Evolutionary conservation across 2,329 filamentous ascomycete species (phyloP).

Genomic region (Passalora sequoiae): DNA sequence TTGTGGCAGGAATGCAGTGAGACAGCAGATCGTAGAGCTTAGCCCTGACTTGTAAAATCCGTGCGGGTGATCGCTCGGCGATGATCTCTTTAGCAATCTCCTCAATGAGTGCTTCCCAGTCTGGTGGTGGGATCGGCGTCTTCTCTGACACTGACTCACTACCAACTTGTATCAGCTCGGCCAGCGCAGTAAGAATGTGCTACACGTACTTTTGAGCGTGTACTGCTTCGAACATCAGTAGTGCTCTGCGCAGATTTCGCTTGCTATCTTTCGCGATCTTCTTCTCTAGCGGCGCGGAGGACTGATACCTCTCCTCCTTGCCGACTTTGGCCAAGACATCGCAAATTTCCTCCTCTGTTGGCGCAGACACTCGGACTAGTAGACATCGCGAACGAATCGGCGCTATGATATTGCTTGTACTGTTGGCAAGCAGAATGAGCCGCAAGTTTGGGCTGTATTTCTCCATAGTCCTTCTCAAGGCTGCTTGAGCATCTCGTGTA

Average conservation of each 20-base stretch:
- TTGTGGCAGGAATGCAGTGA: slow-evolving; percentile 93
- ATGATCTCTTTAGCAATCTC: slow-evolving; percentile 92
- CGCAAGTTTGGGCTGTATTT: slow-evolving; percentile 96
- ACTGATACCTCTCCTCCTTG: slow-evolving; percentile 78
- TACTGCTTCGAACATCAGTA: slow-evolving; percentile 96
- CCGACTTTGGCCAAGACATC: slow-evolving; percentile 64
- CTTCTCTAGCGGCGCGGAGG: slow-evolving; percentile 68
- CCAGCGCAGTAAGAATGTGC: background rate
- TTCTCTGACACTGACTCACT: slow-evolving; percentile 86
- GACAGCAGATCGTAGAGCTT: slow-evolving; percentile 97
- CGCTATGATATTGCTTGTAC: slow-evolving; percentile 97
- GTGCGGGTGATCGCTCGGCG: slow-evolving; percentile 82
- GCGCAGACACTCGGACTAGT: slow-evolving; percentile 85
- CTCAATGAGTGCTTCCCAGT: slow-evolving; percentile 89
- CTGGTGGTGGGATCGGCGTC: slow-evolving; percentile 86
- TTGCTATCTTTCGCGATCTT: slow-evolving; percentile 87
- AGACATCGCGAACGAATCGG: slow-evolving; percentile 89
- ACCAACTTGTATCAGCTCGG: slow-evolving; percentile 3
- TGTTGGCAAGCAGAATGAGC: slow-evolving; percentile 88
- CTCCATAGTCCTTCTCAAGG: slow-evolving; percentile 93
- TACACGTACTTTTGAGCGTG: slow-evolving; percentile 84
- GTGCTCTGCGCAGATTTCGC: slow-evolving; percentile 78
- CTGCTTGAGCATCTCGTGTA: slow-evolving; percentile 89
- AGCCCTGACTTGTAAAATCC: slow-evolving; percentile 79
- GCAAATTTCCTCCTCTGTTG: slow-evolving; percentile 78